Evolutionary conservation across 352 stramenopile genomes (phyloP).

Genomic region (Aphanomyces astaci): DNA sequence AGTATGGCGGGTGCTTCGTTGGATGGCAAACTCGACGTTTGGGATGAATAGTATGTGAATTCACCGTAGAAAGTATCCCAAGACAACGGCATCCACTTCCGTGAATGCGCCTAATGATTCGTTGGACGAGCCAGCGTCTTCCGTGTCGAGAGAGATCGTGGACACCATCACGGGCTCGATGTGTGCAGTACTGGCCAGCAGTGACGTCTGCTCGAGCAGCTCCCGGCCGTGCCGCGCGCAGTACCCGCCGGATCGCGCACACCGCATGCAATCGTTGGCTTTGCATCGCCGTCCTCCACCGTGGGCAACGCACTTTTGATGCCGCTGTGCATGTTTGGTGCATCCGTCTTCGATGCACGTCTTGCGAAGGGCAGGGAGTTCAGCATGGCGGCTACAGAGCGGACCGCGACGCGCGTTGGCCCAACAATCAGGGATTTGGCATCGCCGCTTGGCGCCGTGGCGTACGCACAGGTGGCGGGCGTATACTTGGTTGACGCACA

Average conservation of each 20-base stretch:
- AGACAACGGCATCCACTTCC: neutral
- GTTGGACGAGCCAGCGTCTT: too few species aligned
- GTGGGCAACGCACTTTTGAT: slow-evolving; percentile 10
- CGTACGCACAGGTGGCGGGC: slow-evolving; percentile 6
- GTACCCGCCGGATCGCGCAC: neutral
- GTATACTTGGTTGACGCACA: slow-evolving; percentile 20
- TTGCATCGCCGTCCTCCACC: slow-evolving; percentile 18
- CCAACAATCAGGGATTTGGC: neutral
- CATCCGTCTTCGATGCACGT: too few species aligned
- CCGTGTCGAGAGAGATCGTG: neutral
- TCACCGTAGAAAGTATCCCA: neutral
- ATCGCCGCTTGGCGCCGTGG: slow-evolving; percentile 8
- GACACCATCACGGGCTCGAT: neutral
- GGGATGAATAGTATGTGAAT: too few species aligned
- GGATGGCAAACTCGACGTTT: too few species aligned
- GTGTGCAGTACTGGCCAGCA: neutral
- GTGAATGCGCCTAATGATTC: neutral
- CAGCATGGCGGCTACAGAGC: neutral
- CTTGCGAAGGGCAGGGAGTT: neutral
- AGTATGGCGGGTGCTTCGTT: too few species aligned
- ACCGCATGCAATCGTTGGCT: slow-evolving; percentile 7
- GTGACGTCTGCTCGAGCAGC: neutral
- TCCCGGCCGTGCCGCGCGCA: slow-evolving; percentile 10
- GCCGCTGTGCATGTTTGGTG: neutral
- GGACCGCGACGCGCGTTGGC: neutral